Evolutionary conservation across 495 filamentous ascomycete species (phyloP).

Genomic region (Penicillium cinerascens): DNA sequence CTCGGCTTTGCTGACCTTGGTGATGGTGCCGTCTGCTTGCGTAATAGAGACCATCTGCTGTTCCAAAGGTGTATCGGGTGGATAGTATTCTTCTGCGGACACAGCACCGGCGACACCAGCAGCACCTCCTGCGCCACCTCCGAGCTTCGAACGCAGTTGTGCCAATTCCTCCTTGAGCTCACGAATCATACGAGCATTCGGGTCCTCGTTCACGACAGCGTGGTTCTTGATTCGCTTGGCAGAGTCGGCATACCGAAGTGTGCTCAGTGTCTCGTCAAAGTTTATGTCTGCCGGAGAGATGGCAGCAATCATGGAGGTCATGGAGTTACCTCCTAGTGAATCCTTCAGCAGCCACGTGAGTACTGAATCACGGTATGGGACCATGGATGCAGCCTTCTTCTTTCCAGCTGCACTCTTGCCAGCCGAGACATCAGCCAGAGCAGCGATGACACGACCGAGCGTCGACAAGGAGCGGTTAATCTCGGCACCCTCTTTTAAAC

Average conservation of each 20-base stretch:
- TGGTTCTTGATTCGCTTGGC: constrained; percentile 99
- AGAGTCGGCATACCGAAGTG: constrained; percentile 92
- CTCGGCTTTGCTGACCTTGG: constrained; percentile 96
- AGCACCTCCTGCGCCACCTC: constrained; percentile 54
- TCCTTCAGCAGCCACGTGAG: constrained; percentile 98
- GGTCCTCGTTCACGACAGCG: constrained; percentile 97
- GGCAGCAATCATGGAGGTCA: constrained; percentile 99
- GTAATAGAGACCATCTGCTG: constrained; percentile 96
- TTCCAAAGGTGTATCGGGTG: constrained; percentile 86
- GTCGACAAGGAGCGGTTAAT: constrained; percentile 98
- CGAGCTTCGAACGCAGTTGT: constrained; percentile 80
- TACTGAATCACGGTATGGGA: constrained; percentile 96
- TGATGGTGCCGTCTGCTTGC: constrained; percentile 77
- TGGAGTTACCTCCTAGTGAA: constrained; percentile 95
- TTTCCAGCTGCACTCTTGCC: constrained; percentile 73
- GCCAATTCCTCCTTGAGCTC: constrained; percentile 95
- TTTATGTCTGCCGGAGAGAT: constrained; percentile 99
- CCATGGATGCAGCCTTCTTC: constrained; percentile 78
- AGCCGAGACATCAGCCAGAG: constrained; percentile 83
- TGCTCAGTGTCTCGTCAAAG: constrained; percentile 95
- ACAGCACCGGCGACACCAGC: constrained; percentile 36
- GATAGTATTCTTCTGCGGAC: constrained; percentile 73
- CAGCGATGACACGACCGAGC: constrained; percentile 95
- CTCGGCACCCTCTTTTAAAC: constrained; percentile 96
- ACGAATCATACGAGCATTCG: constrained; percentile 97